Conservation (phyloP, 768 basidiomycete species). For the Termitomyces sp. region DNA sequence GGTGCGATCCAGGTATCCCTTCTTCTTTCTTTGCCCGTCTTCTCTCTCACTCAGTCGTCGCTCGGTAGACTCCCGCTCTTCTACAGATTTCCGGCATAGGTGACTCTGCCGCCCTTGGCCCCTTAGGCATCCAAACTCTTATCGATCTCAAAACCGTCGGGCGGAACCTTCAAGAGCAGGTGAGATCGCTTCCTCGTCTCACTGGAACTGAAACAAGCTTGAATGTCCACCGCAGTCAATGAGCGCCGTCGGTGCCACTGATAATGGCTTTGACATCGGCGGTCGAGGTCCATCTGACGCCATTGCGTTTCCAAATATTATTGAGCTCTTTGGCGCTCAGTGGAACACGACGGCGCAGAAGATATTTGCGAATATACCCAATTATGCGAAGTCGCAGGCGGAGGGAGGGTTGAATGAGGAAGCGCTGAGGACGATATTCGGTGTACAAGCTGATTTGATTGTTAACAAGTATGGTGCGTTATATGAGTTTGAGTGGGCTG, state of each 20-base stretch:
- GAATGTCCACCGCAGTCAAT: constrained; percentile 24
- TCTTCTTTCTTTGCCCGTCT: neutral
- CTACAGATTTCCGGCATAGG: constrained; percentile 56
- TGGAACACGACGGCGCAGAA: constrained; percentile 25
- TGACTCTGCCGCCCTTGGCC: constrained; percentile 35
- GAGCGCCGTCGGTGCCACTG: constrained; percentile 32
- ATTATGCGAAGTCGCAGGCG: constrained; percentile 41
- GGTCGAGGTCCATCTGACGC: constrained; percentile 41
- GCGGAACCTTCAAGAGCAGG: constrained; percentile 54
- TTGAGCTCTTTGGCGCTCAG: constrained; percentile 35
- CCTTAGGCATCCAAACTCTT: constrained; percentile 43
- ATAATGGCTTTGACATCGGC: constrained; percentile 33
- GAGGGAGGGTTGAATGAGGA: constrained; percentile 29
- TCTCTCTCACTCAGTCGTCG: neutral
- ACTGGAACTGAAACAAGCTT: neutral
- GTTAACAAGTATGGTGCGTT: constrained; percentile 38
- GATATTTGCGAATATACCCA: constrained; percentile 32
- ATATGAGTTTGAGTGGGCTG: constrained; percentile 2
- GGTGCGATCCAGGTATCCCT: constrained; percentile 38
- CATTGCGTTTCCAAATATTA: constrained; percentile 47
- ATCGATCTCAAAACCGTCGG: constrained; percentile 46
- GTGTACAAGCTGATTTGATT: constrained; percentile 41
- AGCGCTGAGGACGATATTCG: constrained; percentile 36
- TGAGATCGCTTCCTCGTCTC: neutral
- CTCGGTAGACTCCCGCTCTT: constrained; percentile 33